Evolutionary conservation across 345 rosid genomes (phyloP), one percentile per base, ranked within the genome.

Genomic region (Orychophragmus violaceus): DNA sequence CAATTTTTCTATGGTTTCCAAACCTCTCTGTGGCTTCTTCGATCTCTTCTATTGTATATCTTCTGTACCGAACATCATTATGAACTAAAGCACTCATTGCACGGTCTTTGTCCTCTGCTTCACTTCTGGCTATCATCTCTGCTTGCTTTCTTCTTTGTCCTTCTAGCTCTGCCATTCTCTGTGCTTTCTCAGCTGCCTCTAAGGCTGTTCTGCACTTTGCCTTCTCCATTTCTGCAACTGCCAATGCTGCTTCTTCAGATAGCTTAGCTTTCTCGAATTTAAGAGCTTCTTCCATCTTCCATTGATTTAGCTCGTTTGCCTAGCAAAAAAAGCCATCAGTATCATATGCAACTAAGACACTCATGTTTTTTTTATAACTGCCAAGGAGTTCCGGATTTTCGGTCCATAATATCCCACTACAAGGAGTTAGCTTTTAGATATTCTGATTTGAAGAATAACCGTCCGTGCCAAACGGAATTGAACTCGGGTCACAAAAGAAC

Each of bases 161-260:
- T 71, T 87, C 97, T 70, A 77, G 59, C 65, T 84, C 89, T 13
- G 95, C 97, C 55, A 83, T 55, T 81, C 42, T 82, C 64, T 83
- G 84, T 0, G 97, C 80, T 78, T 79, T 76, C 63, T 83, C 91
- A n/a, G 93, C 95, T 63, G 93, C 93, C 68, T 86, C 95, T 45
- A 82, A 49, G 17, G 95, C 93, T 8, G 82, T 84, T 79, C 65
- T 82, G 70, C 95, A 80, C 78, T 86, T 90, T 7, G 85, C 87
- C 78, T 87, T 85, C 83, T 90, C 97, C 70, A 81, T 81, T 82
- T 90, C 92, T 2, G 82, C 90, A 11, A 90, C 62, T 29, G 87
- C 88, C 18, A 84, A 78, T 66, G 97, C 95, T 35, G 92, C 76
- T 76, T 90, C 97, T 76, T 84, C 92, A 4, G 95, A 84, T 30